Base-by-base conservation (phyloP, 257 asterid genomes). In the Salvia hispanica region DNA sequence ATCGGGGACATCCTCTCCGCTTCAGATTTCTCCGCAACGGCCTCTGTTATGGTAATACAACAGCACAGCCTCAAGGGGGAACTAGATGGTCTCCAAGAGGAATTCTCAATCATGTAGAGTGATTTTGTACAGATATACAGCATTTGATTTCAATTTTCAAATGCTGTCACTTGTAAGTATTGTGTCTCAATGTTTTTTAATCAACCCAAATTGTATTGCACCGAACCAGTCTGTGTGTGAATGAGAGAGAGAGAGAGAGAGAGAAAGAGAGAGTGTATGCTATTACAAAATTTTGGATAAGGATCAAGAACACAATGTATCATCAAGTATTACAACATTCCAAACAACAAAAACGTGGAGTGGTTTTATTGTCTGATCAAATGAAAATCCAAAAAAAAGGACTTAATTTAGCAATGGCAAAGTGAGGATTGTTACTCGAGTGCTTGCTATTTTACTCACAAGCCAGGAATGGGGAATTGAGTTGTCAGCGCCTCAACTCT, bases 1-100 rank as follows among this genome's bases (percentile, higher is more conserved):
- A 84, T 93, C 3, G 97, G 96, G 3, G 97, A 93, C 62, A 93
- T 93, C 61, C 90, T 88, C 9, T 84, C 99, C 0, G 95, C 97
- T 58, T 80, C 97, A 1, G 96, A 90, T 72, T 93, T 82, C 72
- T 90, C 97, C 0, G 67, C 70, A 9, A 82, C 92, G 0, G 85
- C 99, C 2, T 93, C 97, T 2, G 97, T 93, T 50, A 74, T 91
- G 86, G 59, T 93, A 60, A 84, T 93, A 46, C 96, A 93, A 50
- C 99, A 91, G 55, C 97, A 93, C 31, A 85, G 86, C 67, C 79
- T 88, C 9, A 91, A 79, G 65, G 91, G 97, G 25, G 99, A 85
- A 69, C 14, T 93, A 34, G 99, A 88, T 78, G 99, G 99, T 4
- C 79, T 93, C 8, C 94, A 90, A 50, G 98, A 88, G 39, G 99